A percentile compares a stretch with the other conserved stretches of the same genome.
These are phyloP conservation scores for Polyplosphaeria fusca DNA, from an alignment of 495 filamentous ascomycete species.

Conservation along the genomic window DNA sequence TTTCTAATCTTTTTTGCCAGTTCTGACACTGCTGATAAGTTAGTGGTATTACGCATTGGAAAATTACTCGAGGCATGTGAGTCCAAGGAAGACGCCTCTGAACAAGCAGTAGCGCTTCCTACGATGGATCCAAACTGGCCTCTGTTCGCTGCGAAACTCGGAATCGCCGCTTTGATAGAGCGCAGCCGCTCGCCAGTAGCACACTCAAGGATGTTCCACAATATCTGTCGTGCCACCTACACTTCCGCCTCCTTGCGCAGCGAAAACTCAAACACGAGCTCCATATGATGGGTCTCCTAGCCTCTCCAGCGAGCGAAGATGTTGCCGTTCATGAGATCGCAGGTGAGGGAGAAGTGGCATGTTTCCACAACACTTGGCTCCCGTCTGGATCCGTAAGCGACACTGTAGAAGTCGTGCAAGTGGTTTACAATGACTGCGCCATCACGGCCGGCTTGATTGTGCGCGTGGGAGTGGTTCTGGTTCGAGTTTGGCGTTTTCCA, in stretches of 20 bases:
- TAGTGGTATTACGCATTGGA: no score
- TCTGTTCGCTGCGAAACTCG: neutral
- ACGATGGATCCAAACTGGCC: neutral
- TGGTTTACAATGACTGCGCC: no score
- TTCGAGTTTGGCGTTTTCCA: neutral
- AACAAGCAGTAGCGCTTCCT: neutral
- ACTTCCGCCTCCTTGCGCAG: no score
- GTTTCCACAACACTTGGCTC: no score
- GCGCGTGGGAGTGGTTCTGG: neutral
- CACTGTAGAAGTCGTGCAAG: neutral
- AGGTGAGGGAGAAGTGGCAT: no score
- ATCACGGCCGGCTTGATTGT: neutral
- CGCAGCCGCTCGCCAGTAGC: neutral
- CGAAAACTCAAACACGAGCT: no score
- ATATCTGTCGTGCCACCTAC: neutral
- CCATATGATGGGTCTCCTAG: neutral
- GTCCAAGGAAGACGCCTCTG: no score
- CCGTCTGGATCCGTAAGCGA: no score
- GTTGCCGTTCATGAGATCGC: no score
- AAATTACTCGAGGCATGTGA: neutral
- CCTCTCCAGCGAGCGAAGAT: neutral
- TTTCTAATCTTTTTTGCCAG: neutral
- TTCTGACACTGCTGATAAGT: no score
- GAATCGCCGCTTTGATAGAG: neutral
- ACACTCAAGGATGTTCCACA: neutral